phyloP scores from a whole-genome alignment of 768 basidiomycete species.

The Hypsizygus marmoreus region DNA sequence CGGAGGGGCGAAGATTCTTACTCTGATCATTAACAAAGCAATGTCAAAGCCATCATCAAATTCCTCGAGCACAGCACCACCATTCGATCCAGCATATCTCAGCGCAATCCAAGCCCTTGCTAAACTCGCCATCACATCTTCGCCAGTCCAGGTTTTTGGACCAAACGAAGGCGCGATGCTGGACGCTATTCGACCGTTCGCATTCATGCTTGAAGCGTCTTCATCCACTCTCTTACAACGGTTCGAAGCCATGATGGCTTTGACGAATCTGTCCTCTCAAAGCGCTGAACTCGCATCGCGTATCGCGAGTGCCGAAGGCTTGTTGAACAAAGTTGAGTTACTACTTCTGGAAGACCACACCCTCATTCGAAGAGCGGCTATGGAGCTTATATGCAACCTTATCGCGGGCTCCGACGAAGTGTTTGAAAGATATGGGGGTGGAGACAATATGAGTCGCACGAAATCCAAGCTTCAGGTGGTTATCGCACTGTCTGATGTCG shows the following conservation, averaged over 20 bases:
- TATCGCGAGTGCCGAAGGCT: slow-evolving; percentile 60
- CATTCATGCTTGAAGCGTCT: slow-evolving; percentile 68
- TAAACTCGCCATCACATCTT: slow-evolving; percentile 90
- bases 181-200: slow-evolving; percentile 84
- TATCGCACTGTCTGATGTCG: slow-evolving; percentile 82
- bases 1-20: slow-evolving; percentile 74
- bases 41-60: slow-evolving; percentile 34
- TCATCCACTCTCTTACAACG: slow-evolving; percentile 75
- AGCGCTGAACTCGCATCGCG: slow-evolving; percentile 64
- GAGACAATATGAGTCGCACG: slow-evolving; percentile 28
- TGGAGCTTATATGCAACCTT: slow-evolving; percentile 92
- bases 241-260: slow-evolving; percentile 94
- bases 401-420: slow-evolving; percentile 73
- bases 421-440: slow-evolving; percentile 72
- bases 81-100: slow-evolving; percentile 48
- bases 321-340: slow-evolving; percentile 68
- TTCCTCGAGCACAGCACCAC: slow-evolving; percentile 21
- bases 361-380: slow-evolving; percentile 83
- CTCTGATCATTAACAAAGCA: slow-evolving; percentile 54
- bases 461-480: slow-evolving; percentile 79
- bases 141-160: slow-evolving; percentile 90
- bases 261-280: slow-evolving; percentile 91
- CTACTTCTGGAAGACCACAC: slow-evolving; percentile 81
- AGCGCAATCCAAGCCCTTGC: slow-evolving; percentile 85
- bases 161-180: slow-evolving; percentile 74